Percentiles rank a stretch among this genome's conserved stretches.
These are phyloP conservation scores for Ustilago cynodontis DNA, from an alignment of 1,284 basidiomycete genomes.

Conservation along the genomic window DNA sequence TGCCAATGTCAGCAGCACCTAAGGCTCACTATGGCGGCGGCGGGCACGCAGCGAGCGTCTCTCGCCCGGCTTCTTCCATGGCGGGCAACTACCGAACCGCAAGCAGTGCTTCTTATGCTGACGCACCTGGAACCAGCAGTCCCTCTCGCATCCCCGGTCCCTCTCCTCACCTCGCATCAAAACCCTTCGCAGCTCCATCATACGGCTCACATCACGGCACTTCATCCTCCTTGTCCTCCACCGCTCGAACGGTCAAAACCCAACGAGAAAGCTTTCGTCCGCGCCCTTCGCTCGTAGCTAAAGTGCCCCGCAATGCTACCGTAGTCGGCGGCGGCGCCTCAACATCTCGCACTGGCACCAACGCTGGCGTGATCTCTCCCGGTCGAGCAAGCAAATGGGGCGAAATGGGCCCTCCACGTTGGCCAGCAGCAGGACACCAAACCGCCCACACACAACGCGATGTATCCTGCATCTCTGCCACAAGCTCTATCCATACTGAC, in stretches of 20 bases:
- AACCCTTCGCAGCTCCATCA: conserved; percentile 25
- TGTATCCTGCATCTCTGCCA: conserved; percentile 42
- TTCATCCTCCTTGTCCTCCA: conserved; percentile 19
- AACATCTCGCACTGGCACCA: background rate
- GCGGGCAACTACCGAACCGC: conserved; percentile 26
- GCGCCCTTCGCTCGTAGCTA: conserved; percentile 47
- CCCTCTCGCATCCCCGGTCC: conserved; percentile 49
- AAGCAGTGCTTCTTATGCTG: conserved; percentile 38
- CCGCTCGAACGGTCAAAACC: conserved; percentile 28
- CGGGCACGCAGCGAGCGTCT: conserved; percentile 23
- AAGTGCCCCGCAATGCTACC: conserved; percentile 27
- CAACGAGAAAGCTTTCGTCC: conserved; percentile 51
- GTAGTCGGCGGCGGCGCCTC: conserved; percentile 34
- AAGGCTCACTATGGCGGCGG: conserved; percentile 19
- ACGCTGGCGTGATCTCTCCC: conserved; percentile 28
- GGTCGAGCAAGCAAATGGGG: conserved; percentile 55
- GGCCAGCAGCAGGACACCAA: conserved; percentile 36
- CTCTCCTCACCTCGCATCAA: conserved; percentile 14
- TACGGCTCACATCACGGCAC: conserved; percentile 35
- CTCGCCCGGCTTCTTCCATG: conserved; percentile 39
- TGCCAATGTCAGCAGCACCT: conserved; percentile 35
- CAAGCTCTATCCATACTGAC: conserved; percentile 48
- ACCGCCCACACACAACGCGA: conserved; percentile 24
- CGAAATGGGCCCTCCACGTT: conserved; percentile 51
- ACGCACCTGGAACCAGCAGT: conserved; percentile 21